phyloP scores from a whole-genome alignment of 2,329 filamentous ascomycete species.

The Tricladium varicosporioides region DNA sequence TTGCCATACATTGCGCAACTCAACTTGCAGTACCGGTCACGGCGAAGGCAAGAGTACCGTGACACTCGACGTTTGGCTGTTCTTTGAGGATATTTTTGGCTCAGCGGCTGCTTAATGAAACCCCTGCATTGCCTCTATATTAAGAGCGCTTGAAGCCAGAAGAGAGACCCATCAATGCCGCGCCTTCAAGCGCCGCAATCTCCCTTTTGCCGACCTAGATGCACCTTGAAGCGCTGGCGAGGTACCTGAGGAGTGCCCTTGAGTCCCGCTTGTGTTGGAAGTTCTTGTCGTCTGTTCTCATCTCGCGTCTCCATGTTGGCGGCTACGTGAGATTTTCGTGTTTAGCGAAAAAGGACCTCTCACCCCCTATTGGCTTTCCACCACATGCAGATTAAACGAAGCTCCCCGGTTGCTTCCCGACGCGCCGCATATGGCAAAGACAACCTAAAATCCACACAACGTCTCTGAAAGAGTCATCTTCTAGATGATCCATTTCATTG shows the following conservation, averaged over 20 bases:
- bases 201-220: conserved; percentile 29
- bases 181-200: conserved; percentile 24
- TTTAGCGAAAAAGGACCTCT: conserved; percentile 20
- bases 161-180: conserved; percentile 14
- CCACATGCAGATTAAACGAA: conserved; percentile 25
- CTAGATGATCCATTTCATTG: conserved; percentile 20
- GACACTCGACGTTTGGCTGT: background rate
- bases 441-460: conserved; percentile 12
- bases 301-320: conserved; percentile 13
- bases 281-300: background rate
- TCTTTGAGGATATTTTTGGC: conserved; percentile 5
- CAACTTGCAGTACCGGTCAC: background rate
- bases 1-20: background rate
- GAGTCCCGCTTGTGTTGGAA: background rate
- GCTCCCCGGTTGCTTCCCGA: conserved; percentile 10
- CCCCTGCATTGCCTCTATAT: background rate
- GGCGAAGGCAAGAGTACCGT: background rate
- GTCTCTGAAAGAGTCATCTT: conserved; percentile 19
- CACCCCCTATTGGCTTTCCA: conserved; percentile 19
- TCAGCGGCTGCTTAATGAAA: conserved; percentile 12
- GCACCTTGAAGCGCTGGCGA: conserved; percentile 16
- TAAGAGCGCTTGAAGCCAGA: background rate
- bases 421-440: conserved; percentile 28
- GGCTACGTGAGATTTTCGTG: conserved; percentile 32
- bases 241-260: background rate